Conservation (phyloP, 768 basidiomycete genomes). For the Steccherinum ochraceum region DNA sequence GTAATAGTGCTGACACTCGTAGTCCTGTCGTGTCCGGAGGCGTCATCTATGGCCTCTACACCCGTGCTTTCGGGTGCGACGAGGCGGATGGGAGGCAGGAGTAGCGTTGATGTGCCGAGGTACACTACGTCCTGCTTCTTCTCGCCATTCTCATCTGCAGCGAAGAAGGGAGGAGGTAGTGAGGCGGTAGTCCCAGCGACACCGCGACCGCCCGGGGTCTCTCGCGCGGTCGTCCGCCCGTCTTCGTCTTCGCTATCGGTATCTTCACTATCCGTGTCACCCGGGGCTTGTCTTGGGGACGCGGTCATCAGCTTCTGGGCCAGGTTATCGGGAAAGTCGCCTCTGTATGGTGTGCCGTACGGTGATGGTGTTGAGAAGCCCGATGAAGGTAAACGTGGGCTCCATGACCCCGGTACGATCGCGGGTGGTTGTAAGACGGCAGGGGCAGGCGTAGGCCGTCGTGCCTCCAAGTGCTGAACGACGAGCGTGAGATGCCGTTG, state of each 20-base stretch:
- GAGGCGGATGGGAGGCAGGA: conserved; percentile 21
- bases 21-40: conserved; percentile 12
- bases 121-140: conserved; percentile 13
- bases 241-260: conserved; percentile 16
- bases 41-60: background rate
- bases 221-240: background rate
- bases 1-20: conserved; percentile 14
- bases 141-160: background rate
- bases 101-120: conserved; percentile 22
- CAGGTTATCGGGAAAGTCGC: conserved; percentile 41
- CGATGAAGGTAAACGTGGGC: conserved; percentile 37
- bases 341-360: conserved; percentile 32
- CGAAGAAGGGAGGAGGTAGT: conserved; percentile 20
- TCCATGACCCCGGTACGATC: conserved; percentile 20
- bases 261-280: conserved; percentile 12
- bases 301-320: conserved; percentile 43
- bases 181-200: background rate
- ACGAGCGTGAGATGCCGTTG: conserved; percentile 45
- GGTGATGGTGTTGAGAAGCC: conserved; percentile 49
- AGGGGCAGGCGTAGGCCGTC: conserved; percentile 20
- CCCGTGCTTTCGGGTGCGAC: conserved; percentile 5
- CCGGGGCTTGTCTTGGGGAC: conserved; percentile 28
- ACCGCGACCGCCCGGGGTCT: conserved; percentile 9
- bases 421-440: conserved; percentile 3
- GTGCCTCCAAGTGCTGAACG: conserved; percentile 59